Evolutionary conservation across 352 stramenopile genomes (phyloP).

Genomic region (Globisporangium perplexum): DNA sequence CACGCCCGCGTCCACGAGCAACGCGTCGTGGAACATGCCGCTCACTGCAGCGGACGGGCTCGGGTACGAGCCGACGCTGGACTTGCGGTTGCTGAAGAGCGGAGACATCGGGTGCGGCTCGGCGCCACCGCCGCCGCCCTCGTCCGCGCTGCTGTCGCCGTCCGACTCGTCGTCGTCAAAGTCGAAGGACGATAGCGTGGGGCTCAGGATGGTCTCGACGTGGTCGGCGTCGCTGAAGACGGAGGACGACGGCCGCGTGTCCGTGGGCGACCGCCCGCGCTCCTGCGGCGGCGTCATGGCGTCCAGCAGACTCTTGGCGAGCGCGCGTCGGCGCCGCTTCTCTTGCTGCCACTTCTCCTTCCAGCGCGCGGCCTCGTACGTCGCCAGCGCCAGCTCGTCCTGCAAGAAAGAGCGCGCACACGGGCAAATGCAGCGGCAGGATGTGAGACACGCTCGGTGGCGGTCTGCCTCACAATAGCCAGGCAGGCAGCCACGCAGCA

Average conservation of each 20-base stretch:
- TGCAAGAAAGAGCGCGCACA: slow-evolving; percentile 6
- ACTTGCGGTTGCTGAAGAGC: slow-evolving; percentile 1
- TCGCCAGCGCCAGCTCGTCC: slow-evolving; percentile 55
- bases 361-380: slow-evolving; percentile 70
- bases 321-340: slow-evolving; percentile 57
- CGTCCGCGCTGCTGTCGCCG: slow-evolving; percentile 2
- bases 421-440: not conserved
- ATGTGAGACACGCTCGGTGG: not conserved
- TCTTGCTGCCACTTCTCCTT: slow-evolving; percentile 78
- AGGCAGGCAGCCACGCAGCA: too few species aligned
- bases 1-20: slow-evolving; percentile 21
- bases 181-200: slow-evolving; percentile 82
- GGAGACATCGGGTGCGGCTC: not conserved
- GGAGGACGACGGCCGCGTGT: slow-evolving; percentile 30
- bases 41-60: not conserved
- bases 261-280: slow-evolving; percentile 13
- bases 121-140: not conserved
- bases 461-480: too few species aligned
- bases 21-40: slow-evolving; percentile 2
- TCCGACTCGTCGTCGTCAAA: slow-evolving; percentile 47
- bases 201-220: slow-evolving; percentile 63
- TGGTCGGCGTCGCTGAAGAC: slow-evolving; percentile 45
- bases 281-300: slow-evolving; percentile 43
- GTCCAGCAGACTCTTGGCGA: slow-evolving; percentile 60
- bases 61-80: slow-evolving; percentile 4